phyloP scores from a whole-genome alignment of 805 yeast species.

The Danielia oregonensis region DNA sequence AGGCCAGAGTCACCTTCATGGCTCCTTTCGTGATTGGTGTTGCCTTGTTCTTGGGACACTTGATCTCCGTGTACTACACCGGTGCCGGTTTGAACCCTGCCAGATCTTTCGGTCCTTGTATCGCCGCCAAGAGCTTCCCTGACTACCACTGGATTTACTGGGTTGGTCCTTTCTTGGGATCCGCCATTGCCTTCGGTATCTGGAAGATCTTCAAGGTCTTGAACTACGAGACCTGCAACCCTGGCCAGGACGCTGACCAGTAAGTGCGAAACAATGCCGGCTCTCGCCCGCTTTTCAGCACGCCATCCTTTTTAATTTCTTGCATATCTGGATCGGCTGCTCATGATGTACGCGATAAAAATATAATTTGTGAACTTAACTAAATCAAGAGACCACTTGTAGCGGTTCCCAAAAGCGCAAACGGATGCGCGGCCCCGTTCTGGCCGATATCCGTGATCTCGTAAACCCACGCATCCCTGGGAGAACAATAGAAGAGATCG shows the following conservation, averaged over 20 bases:
- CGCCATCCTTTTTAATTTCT: not conserved
- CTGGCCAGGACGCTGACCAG: constrained; percentile 61
- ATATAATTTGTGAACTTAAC: too few species aligned
- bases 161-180: constrained; percentile 81
- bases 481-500: too few species aligned
- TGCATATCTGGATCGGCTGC: not conserved
- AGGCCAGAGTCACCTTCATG: constrained; percentile 66
- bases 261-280: constrained; percentile 11
- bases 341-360: too few species aligned
- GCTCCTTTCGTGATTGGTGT: constrained; percentile 85
- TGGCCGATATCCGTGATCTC: too few species aligned
- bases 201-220: constrained; percentile 65
- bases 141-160: constrained; percentile 88
- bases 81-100: constrained; percentile 95
- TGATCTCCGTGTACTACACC: constrained; percentile 76
- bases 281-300: not conserved
- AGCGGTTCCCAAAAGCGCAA: too few species aligned
- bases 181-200: constrained; percentile 39
- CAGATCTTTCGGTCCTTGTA: constrained; percentile 79
- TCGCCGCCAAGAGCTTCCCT: constrained; percentile 73
- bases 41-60: constrained; percentile 73
- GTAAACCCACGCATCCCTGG: too few species aligned
- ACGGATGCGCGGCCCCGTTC: too few species aligned
- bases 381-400: too few species aligned
- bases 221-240: constrained; percentile 66